These are phyloP conservation scores for Toxoplasma gondii DNA, from an alignment of 169 alveolate species.

Conservation along the genomic window DNA sequence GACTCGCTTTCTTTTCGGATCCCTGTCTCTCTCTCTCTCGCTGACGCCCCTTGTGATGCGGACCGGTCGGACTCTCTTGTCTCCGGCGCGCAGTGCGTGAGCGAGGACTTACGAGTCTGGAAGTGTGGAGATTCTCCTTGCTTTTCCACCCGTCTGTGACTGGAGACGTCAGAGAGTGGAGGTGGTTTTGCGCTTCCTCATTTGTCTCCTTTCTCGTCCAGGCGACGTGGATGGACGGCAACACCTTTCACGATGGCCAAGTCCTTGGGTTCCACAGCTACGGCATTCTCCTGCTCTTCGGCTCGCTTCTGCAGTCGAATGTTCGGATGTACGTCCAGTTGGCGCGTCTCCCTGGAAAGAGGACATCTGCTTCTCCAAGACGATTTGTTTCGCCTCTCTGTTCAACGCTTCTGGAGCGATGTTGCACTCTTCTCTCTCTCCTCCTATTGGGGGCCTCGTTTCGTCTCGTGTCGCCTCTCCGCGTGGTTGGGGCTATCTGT, in stretches of 20 bases:
- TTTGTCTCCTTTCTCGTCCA: background rate
- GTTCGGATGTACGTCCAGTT: slow-evolving; percentile 39
- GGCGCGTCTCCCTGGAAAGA: background rate
- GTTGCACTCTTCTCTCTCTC: too few species aligned
- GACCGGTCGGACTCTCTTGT: too few species aligned
- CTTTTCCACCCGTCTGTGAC: background rate
- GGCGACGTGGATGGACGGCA: slow-evolving; percentile 59
- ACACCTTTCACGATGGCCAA: slow-evolving; percentile 29
- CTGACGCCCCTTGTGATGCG: background rate
- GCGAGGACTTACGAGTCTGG: background rate
- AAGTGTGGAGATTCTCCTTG: background rate
- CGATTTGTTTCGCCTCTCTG: too few species aligned
- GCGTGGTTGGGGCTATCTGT: too few species aligned
- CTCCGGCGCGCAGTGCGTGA: too few species aligned
- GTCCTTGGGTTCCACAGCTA: slow-evolving; percentile 32
- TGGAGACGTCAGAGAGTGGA: background rate
- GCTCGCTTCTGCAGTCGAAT: slow-evolving; percentile 33
- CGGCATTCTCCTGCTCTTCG: slow-evolving; percentile 56
- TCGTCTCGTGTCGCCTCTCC: too few species aligned
- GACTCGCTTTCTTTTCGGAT: background rate
- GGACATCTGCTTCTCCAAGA: too few species aligned
- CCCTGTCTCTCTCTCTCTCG: background rate
- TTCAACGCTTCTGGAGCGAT: too few species aligned
- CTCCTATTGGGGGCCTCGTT: too few species aligned
- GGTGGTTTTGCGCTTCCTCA: background rate